These are phyloP conservation scores for Schizopora paradoxa DNA, from an alignment of 1,284 basidiomycete genomes.

Conservation along the genomic window DNA sequence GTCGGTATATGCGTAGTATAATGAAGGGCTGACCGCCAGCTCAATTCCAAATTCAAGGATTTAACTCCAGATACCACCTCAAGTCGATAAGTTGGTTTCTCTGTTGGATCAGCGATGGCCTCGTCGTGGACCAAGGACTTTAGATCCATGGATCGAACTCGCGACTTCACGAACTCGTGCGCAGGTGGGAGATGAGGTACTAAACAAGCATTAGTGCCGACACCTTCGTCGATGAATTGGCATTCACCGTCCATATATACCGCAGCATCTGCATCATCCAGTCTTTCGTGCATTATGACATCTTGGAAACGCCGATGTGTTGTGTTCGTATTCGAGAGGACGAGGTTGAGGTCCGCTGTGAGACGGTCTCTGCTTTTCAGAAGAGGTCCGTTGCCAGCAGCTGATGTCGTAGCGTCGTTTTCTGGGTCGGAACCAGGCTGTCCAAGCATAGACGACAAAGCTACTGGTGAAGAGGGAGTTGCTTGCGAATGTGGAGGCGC, in stretches of 20 bases:
- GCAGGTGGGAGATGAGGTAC: slow-evolving; percentile 28
- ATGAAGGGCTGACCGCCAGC: slow-evolving; percentile 54
- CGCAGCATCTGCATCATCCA: slow-evolving; percentile 46
- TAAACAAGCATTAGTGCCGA: background rate
- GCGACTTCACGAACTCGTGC: slow-evolving; percentile 12
- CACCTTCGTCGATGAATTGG: background rate
- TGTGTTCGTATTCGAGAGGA: too few relatives aligned
- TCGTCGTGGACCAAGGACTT: background rate
- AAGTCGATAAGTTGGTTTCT: too few relatives aligned
- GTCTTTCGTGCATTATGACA: slow-evolving; percentile 45
- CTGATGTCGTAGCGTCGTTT: slow-evolving; percentile 15
- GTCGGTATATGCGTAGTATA: background rate
- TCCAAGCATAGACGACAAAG: slow-evolving; percentile 34
- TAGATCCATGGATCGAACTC: background rate
- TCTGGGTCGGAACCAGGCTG: slow-evolving; percentile 31
- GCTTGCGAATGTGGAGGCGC: slow-evolving; percentile 12
- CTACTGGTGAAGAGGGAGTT: slow-evolving; percentile 27
- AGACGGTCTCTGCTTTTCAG: too few relatives aligned
- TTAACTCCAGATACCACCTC: slow-evolving; percentile 54
- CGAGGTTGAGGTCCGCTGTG: too few relatives aligned
- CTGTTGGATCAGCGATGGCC: background rate
- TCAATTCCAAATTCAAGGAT: slow-evolving; percentile 52
- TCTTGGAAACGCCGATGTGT: slow-evolving; percentile 27
- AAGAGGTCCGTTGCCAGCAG: slow-evolving; percentile 20
- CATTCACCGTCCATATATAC: slow-evolving; percentile 48